Evolutionary conservation across 176 grass and related monocot genomes (phyloP).

Genomic region (Dendrocalamus sinicus): DNA sequence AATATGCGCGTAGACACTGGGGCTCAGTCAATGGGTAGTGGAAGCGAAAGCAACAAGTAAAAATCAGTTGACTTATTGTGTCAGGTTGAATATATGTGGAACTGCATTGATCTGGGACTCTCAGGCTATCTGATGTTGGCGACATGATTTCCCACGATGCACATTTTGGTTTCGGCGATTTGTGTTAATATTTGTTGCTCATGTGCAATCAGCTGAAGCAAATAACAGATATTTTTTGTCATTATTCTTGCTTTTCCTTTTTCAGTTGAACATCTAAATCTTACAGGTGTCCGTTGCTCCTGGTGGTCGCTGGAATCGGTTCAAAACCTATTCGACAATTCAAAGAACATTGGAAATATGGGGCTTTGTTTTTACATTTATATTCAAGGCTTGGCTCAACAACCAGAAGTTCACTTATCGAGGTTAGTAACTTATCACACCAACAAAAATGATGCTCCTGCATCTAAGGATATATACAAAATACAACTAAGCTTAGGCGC

Average conservation of each 20-base stretch:
- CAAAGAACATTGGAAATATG: constrained; percentile 99
- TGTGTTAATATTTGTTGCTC: constrained; percentile 36
- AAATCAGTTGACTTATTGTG: neutral
- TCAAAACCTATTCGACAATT: constrained; percentile 99
- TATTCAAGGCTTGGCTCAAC: constrained; percentile 92
- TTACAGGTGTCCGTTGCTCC: constrained; percentile 93
- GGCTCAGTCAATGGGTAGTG: neutral
- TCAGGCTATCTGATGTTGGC: neutral
- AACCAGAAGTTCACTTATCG: constrained; percentile 92
- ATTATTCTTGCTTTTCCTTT: constrained; percentile 15
- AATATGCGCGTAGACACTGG: neutral
- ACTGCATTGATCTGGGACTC: neutral
- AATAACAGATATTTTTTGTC: neutral
- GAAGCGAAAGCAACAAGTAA: neutral
- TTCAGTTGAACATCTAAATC: constrained; percentile 43
- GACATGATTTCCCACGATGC: neutral
- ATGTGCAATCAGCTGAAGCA: constrained; percentile 12
- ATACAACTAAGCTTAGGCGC: neutral
- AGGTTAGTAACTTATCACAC: constrained; percentile 53
- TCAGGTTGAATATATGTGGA: constrained; percentile 15
- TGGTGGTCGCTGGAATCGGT: constrained; percentile 91
- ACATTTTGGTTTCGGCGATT: neutral
- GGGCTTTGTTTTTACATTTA: constrained; percentile 85
- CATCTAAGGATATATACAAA: neutral
- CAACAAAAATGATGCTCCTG: constrained; percentile 4